Base-by-base conservation (phyloP, 129 eudicot species). In the Tagetes patula region DNA sequence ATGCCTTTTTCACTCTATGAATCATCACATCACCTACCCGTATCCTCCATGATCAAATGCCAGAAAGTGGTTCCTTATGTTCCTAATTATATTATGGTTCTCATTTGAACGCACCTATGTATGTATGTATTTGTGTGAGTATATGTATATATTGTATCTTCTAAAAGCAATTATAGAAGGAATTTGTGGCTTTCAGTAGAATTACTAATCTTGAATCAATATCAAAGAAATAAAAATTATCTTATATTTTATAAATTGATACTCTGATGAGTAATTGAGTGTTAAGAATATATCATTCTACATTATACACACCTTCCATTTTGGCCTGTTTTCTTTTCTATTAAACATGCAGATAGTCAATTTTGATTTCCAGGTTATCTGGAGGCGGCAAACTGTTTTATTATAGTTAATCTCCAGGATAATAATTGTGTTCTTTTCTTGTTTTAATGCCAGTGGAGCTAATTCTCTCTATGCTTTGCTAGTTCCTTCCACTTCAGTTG, bases 401-500 rank as follows among this genome's bases (percentile, higher is more conserved):
- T 49, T 49, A 5, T 49, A 49, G 10, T 32, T 43, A 27, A 8
- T 3, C n/a, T 67, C 32, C 46, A 30, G 39, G 56, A 41, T 12
- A 72, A 30, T 72, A 8, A 41, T 30, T 42, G 30, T n/a, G 12
- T 52, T 52, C 6, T 50, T 71, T 41, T 71, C 42, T 33, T n/a
- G 47, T 33, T 60, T 13, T 45, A 45, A 60, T 60, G 45, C 7
- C 45, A 45, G 4, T 73, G 43, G 2, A 42, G 67, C 76, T 72
- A 42, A 72, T 59, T n/a, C n/a, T 72, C 60, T 14, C 47, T 36
- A 53, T 59, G 20, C 47, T 45, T 60, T 45, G 47, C 69, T 73
- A 36, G 37, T 43, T 43, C 48, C 48, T 43, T 6, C 48, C 61
- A 46, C 58, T n/a, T 74, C 11, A 63, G 42, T 48, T 64, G 31